Percentiles rank a stretch among this genome's conserved stretches.
These are phyloP conservation scores for Vicia faba DNA, from an alignment of 306 rosid species.

Conservation along the genomic window DNA sequence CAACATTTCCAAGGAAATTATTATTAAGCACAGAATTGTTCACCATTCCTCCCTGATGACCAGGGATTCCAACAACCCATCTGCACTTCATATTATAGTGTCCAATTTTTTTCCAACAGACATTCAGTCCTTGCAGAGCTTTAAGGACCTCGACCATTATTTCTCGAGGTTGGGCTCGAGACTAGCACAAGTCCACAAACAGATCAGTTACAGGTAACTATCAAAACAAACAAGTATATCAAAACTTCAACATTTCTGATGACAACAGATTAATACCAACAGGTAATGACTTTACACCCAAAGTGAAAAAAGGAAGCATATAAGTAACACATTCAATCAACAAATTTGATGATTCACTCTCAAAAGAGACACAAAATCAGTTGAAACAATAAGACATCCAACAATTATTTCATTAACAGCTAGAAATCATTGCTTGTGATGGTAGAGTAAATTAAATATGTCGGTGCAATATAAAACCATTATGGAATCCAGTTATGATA, in stretches of 20 bases:
- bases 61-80: constrained; percentile 60
- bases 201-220: constrained; percentile 35
- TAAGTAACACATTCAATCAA: constrained; percentile 31
- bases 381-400: constrained; percentile 26
- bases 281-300: not conserved
- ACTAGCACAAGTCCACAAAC: constrained; percentile 51
- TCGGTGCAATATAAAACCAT: constrained; percentile 16
- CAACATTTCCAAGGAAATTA: constrained; percentile 59
- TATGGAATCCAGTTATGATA: not conserved
- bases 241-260: constrained; percentile 12
- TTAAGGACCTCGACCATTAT: constrained; percentile 94
- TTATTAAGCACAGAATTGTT: constrained; percentile 56
- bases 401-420: constrained; percentile 30
- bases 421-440: constrained; percentile 10
- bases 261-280: constrained; percentile 18
- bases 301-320: constrained; percentile 3
- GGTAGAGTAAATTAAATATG: constrained; percentile 29
- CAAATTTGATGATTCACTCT: not conserved
- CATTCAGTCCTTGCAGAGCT: constrained; percentile 86
- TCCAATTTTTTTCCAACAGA: constrained; percentile 95
- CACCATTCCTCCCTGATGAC: constrained; percentile 67
- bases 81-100: constrained; percentile 97
- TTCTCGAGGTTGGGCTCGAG: constrained; percentile 92
- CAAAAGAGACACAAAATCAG: constrained; percentile 25
- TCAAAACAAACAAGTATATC: constrained; percentile 34